A percentile compares a stretch with the other conserved stretches of the same genome.
These are phyloP conservation scores for Aspergillus fumigatiaffinis DNA, from an alignment of 2,329 filamentous ascomycete species.

Conservation along the genomic window DNA sequence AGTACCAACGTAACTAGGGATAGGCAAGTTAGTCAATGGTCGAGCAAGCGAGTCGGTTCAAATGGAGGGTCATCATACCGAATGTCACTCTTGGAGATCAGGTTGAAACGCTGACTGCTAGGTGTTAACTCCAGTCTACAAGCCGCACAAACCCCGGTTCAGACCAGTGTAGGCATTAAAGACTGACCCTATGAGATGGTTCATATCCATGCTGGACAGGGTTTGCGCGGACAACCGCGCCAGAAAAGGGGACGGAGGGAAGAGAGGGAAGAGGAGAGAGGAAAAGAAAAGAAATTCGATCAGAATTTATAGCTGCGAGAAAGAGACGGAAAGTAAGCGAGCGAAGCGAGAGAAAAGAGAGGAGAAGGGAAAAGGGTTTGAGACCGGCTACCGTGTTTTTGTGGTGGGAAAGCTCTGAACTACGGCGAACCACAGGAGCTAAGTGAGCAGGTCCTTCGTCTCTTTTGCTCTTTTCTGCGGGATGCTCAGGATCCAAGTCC, in stretches of 20 bases:
- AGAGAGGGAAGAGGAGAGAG: conserved; percentile 19
- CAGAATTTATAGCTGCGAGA: conserved; percentile 2
- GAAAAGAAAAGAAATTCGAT: conserved; percentile 15
- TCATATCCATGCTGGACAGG: conserved; percentile 44
- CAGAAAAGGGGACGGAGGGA: conserved; percentile 18
- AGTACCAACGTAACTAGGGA: conserved; percentile 79
- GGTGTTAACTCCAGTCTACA: conserved; percentile 32
- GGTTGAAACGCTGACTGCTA: conserved; percentile 80
- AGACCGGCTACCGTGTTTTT: conserved; percentile 18
- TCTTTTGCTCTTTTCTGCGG: conserved; percentile 5
- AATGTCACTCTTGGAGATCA: conserved; percentile 97
- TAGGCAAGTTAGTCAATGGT: conserved; percentile 32
- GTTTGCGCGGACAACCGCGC: conserved; percentile 31
- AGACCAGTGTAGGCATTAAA: conserved; percentile 23
- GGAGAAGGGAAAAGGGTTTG: conserved; percentile 13
- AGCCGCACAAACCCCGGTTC: conserved; percentile 32
- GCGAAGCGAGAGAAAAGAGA: conserved; percentile 28
- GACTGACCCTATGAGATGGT: conserved; percentile 48
- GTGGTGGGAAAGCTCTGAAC: conserved; percentile 25
- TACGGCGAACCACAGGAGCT: conserved; percentile 33
- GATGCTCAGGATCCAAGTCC: background rate
- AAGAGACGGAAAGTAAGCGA: conserved; percentile 17
- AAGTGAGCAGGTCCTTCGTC: conserved; percentile 24
- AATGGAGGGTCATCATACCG: conserved; percentile 58
- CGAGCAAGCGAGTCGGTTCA: conserved; percentile 4